Percentiles rank a stretch among this genome's conserved stretches.
phyloP scores from a whole-genome alignment of 2,329 filamentous ascomycete species.

The Claviceps paspali region DNA sequence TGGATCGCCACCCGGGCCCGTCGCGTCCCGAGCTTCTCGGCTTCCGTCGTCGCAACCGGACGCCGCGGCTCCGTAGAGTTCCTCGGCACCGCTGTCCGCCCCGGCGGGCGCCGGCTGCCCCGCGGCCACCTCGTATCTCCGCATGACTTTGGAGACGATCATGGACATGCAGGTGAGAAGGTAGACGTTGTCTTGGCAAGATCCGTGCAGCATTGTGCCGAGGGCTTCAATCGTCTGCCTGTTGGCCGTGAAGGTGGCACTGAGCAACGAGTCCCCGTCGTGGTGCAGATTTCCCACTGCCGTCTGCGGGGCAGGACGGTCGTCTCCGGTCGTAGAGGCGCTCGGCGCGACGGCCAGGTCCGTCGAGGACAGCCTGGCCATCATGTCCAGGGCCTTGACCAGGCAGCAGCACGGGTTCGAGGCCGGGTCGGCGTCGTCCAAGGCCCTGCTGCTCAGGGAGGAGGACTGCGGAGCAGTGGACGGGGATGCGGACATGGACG shows the following conservation, averaged over 20 bases:
- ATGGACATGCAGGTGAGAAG: slow-evolving; percentile 16
- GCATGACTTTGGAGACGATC: slow-evolving; percentile 18
- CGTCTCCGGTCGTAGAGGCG: not conserved
- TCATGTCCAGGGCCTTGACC: not conserved
- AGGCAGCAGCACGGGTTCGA: not conserved
- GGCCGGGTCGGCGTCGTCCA: not conserved
- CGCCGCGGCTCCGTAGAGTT: not conserved
- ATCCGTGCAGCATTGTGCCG: slow-evolving; percentile 15
- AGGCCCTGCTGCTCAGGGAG: not conserved
- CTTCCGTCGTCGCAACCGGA: no score
- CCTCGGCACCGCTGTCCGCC: not conserved
- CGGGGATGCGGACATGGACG: not conserved
- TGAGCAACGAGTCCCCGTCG: not conserved
- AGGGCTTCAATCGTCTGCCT: slow-evolving; percentile 4
- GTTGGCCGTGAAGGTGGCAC: slow-evolving; percentile 1
- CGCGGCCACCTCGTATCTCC: slow-evolving; percentile 11
- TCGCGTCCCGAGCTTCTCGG: not conserved
- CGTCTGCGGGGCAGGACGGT: not conserved
- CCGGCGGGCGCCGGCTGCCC: not conserved
- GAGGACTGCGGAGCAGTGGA: not conserved
- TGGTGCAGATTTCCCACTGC: not conserved
- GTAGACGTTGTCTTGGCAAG: slow-evolving; percentile 16
- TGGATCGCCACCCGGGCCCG: not conserved
- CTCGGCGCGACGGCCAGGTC: not conserved
- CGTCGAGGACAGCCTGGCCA: slow-evolving; percentile 1